Percentiles rank a stretch among this genome's conserved stretches.
These are phyloP conservation scores for Discostella stelligera DNA, from an alignment of 352 stramenopile species.

Conservation along the genomic window DNA sequence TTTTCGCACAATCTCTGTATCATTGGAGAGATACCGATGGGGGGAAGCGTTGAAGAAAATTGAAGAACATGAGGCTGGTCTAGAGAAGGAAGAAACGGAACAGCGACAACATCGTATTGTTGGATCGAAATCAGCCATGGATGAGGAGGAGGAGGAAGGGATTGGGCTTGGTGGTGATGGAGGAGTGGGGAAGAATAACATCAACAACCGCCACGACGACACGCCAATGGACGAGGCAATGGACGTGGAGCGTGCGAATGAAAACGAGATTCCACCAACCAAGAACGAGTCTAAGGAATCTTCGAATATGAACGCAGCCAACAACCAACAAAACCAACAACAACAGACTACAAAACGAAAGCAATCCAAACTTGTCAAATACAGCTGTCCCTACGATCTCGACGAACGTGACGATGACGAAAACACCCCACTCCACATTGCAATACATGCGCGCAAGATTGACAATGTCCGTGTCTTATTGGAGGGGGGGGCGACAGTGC, in stretches of 20 bases:
- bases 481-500: conserved; percentile 61
- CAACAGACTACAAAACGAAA: conserved; percentile 37
- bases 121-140: too few relatives aligned
- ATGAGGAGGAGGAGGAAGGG: too few relatives aligned
- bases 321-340: background rate
- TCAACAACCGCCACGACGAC: background rate
- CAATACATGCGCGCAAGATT: conserved; percentile 74
- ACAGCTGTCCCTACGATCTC: conserved; percentile 70
- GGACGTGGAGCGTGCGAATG: background rate
- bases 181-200: too few relatives aligned
- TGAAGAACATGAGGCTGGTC: too few relatives aligned
- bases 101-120: too few relatives aligned
- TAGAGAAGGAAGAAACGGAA: too few relatives aligned
- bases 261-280: background rate
- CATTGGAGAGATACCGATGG: too few relatives aligned
- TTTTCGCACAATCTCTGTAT: too few relatives aligned
- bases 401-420: conserved; percentile 79
- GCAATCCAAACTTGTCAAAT: conserved; percentile 46
- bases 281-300: too few relatives aligned
- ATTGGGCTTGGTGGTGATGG: too few relatives aligned
- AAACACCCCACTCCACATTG: conserved; percentile 81
- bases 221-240: background rate
- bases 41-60: too few relatives aligned
- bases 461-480: conserved; percentile 73
- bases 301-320: background rate